Percentiles rank a stretch among this genome's conserved stretches.
These are phyloP conservation scores for Eucalyptus sp. DNA, from an alignment of 345 rosid species.

Conservation along the genomic window DNA sequence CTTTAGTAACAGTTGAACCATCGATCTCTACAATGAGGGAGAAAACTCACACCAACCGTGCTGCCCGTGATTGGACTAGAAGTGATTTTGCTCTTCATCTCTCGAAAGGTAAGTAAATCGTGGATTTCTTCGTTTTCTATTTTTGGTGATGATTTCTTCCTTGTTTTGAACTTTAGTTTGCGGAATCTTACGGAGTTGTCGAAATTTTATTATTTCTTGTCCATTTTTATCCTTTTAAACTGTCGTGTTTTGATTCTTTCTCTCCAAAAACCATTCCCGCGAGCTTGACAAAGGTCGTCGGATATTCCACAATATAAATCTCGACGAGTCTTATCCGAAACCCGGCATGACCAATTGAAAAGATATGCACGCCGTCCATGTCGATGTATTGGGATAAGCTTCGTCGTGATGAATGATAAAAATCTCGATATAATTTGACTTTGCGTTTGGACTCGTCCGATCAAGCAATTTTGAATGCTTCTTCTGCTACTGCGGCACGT, in stretches of 20 bases:
- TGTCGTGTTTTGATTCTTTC: not conserved
- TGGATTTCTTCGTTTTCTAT: not conserved
- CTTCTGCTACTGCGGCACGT: not conserved
- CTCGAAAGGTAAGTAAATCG: not conserved
- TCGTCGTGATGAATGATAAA: fast-evolving
- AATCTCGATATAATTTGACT: not conserved
- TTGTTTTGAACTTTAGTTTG: not conserved
- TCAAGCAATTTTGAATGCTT: not conserved
- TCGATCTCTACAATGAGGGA: too few species aligned
- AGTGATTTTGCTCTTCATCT: not conserved
- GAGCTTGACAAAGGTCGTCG: not conserved
- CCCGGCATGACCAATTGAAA: not conserved
- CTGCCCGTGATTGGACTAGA: not conserved
- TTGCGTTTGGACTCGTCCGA: not conserved
- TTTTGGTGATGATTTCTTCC: not conserved
- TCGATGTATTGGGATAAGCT: fast-evolving
- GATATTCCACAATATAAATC: not conserved
- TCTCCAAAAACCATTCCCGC: not conserved
- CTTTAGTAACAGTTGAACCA: too few species aligned
- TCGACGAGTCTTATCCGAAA: not conserved
- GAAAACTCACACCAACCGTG: too few species aligned
- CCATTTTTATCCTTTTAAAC: not conserved
- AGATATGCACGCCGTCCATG: fast-evolving
- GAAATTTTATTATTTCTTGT: not conserved
- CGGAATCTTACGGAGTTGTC: not conserved